These are phyloP conservation scores for Hanseniaspora occidentalis DNA, from an alignment of 805 yeast species.

Conservation along the genomic window DNA sequence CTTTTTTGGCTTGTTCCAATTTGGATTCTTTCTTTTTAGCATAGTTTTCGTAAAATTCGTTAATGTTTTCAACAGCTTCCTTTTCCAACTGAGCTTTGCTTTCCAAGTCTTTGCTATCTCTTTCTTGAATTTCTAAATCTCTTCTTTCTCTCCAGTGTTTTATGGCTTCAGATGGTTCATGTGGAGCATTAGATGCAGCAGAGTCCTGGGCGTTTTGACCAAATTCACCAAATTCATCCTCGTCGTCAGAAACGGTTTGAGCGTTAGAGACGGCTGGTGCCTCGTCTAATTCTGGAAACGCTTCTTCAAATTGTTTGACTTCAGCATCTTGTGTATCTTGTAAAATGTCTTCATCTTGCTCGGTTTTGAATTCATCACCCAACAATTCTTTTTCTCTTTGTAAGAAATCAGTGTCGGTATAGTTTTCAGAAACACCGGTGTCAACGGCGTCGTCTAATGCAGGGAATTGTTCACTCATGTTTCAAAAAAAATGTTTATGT, in stretches of 20 bases:
- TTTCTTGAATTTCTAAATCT: constrained; percentile 61
- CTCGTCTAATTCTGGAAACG: constrained; percentile 38
- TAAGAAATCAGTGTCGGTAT: constrained; percentile 40
- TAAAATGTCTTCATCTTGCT: constrained; percentile 39
- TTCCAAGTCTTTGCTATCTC: constrained; percentile 59
- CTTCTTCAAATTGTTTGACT: constrained; percentile 49
- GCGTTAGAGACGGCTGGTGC: constrained; percentile 6
- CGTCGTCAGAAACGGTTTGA: constrained; percentile 22
- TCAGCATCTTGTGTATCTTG: constrained; percentile 27
- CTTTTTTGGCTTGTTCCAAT: constrained; percentile 47
- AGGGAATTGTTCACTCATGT: constrained; percentile 69
- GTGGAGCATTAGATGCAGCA: constrained; percentile 14
- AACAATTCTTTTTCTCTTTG: constrained; percentile 55
- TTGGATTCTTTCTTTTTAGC: constrained; percentile 69
- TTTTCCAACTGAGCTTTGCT: constrained; percentile 55
- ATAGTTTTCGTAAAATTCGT: constrained; percentile 86
- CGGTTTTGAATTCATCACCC: constrained; percentile 64
- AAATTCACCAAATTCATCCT: constrained; percentile 30
- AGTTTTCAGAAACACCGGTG: constrained; percentile 21
- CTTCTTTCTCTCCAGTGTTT: constrained; percentile 75
- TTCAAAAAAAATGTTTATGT: neutral
- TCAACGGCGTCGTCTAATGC: constrained; percentile 39
- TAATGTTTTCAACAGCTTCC: constrained; percentile 72
- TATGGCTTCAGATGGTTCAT: constrained; percentile 46
- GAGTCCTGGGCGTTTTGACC: constrained; percentile 13